A percentile compares a stretch with the other conserved stretches of the same genome.
Conservation (phyloP, 2,329 filamentous ascomycete genomes). For the Chrysoporthe austroafricana region DNA sequence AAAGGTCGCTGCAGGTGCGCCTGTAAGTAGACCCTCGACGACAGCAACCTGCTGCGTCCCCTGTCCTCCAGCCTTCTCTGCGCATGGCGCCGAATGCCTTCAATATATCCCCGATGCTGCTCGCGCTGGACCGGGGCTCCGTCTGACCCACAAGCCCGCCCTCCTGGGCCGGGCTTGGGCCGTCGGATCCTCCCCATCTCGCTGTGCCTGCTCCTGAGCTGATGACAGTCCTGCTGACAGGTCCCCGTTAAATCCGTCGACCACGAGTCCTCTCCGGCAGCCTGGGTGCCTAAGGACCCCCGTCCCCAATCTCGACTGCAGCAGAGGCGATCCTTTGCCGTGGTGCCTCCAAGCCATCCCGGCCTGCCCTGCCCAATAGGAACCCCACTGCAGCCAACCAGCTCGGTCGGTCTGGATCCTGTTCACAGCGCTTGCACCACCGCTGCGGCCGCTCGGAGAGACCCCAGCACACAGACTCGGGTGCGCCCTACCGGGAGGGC, state of each 20-base stretch:
- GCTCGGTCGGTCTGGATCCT: background rate
- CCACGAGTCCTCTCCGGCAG: background rate
- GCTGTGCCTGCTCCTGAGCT: background rate
- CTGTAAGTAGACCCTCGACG: background rate
- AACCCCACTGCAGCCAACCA: conserved; percentile 6
- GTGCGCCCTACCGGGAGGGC: background rate
- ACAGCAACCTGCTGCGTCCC: background rate
- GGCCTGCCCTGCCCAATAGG: conserved; percentile 12
- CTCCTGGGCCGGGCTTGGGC: background rate
- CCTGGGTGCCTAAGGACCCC: background rate
- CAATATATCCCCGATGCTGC: background rate
- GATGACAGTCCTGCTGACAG: conserved; percentile 4
- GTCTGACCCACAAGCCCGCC: background rate
- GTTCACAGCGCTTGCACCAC: background rate
- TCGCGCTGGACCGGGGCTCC: background rate
- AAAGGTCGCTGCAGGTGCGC: background rate
- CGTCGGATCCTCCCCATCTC: background rate
- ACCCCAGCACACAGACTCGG: background rate
- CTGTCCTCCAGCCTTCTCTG: background rate
- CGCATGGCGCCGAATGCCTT: background rate
- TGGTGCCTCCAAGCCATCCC: background rate
- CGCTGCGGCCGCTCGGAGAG: background rate
- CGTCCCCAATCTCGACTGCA: conserved; percentile 12
- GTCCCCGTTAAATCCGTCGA: background rate
- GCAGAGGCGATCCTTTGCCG: conserved; percentile 15